These are phyloP conservation scores for Podila epigama DNA, from an alignment of 192 early-diverging fungal species.

Conservation along the genomic window DNA sequence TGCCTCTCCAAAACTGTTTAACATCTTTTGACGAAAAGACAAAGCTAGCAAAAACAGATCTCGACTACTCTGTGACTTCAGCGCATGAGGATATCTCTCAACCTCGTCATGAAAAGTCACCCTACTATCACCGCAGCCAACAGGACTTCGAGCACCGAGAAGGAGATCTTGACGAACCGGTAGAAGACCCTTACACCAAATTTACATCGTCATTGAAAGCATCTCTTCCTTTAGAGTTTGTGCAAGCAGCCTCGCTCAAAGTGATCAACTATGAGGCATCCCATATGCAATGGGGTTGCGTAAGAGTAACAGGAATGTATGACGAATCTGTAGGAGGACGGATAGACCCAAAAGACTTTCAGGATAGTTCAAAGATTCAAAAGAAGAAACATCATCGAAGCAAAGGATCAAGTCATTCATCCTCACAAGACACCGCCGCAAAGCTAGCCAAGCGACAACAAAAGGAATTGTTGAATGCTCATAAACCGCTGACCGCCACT, in stretches of 20 bases:
- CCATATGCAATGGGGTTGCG: conserved; percentile 42
- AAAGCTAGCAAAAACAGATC: conserved; percentile 24
- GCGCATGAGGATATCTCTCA: conserved; percentile 40
- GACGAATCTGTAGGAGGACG: conserved; percentile 44
- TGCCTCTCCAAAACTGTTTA: conserved; percentile 47
- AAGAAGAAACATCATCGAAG: conserved; percentile 25
- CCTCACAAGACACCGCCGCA: not conserved
- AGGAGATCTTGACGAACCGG: conserved; percentile 1
- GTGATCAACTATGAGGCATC: conserved; percentile 47
- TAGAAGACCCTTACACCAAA: conserved; percentile 10
- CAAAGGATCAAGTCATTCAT: conserved; percentile 1
- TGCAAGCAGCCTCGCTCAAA: conserved; percentile 36
- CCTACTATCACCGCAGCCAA: conserved; percentile 1
- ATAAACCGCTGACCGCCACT: not conserved
- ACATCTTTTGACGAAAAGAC: conserved; percentile 34
- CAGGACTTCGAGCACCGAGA: not conserved
- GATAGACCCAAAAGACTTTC: conserved; percentile 31
- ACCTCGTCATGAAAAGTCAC: conserved; percentile 3
- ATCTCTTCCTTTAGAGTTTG: conserved; percentile 38
- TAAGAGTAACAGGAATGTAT: conserved; percentile 43
- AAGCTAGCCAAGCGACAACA: conserved; percentile 17
- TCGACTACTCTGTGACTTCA: conserved; percentile 38
- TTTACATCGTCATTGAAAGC: conserved; percentile 27
- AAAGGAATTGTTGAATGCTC: conserved; percentile 1
- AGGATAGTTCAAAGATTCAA: conserved; percentile 20